Conservation (phyloP, 805 yeast species). For the Yamadazyma nakazawae region DNA sequence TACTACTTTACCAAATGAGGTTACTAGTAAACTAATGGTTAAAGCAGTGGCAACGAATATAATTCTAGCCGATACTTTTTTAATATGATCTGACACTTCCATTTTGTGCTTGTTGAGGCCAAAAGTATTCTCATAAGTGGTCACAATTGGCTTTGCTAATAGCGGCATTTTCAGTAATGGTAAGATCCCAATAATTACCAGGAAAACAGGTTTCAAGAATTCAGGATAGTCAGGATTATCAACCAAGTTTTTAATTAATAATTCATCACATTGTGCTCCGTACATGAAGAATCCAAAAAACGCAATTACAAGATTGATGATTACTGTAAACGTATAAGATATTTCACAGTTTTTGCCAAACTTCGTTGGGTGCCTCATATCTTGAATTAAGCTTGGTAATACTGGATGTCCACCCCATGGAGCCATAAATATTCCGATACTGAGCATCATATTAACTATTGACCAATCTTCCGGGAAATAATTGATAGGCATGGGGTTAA, state of each 20-base stretch:
- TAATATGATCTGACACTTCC: not conserved
- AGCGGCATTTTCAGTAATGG: slow-evolving; percentile 43
- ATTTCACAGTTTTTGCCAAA: slow-evolving; percentile 50
- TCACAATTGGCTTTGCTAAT: slow-evolving; percentile 35
- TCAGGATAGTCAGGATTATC: slow-evolving; percentile 64
- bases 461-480: slow-evolving; percentile 30
- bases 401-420: slow-evolving; percentile 87
- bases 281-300: slow-evolving; percentile 75
- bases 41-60: slow-evolving; percentile 22
- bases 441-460: slow-evolving; percentile 36
- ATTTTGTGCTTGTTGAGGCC: slow-evolving; percentile 1
- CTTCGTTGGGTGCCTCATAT: slow-evolving; percentile 66
- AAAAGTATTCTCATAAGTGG: slow-evolving; percentile 33
- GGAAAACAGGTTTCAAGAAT: slow-evolving; percentile 39
- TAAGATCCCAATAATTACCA: slow-evolving; percentile 34
- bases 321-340: slow-evolving; percentile 56
- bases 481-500: slow-evolving; percentile 42
- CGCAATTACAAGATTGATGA: slow-evolving; percentile 61
- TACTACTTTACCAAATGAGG: slow-evolving; percentile 38
- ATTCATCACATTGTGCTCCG: slow-evolving; percentile 65
- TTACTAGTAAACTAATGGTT: slow-evolving; percentile 26
- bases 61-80: slow-evolving; percentile 16
- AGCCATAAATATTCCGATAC: slow-evolving; percentile 68
- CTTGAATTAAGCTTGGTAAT: slow-evolving; percentile 68
- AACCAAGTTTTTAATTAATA: slow-evolving; percentile 73